phyloP scores from a whole-genome alignment of 306 rosid genomes.

The Arachis stenosperma region DNA sequence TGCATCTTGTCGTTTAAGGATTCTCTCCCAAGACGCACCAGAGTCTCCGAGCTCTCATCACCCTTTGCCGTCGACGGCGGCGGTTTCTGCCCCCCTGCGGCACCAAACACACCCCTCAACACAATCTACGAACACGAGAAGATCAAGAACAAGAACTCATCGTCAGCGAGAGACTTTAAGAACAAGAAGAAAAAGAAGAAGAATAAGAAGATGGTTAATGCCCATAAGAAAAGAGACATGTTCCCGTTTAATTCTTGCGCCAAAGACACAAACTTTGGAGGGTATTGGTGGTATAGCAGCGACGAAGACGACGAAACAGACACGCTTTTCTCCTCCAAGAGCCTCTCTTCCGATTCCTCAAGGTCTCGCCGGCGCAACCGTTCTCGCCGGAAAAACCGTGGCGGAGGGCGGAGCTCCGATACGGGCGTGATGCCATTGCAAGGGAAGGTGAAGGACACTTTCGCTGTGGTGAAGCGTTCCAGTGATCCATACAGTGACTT shows the following conservation, averaged over 20 bases:
- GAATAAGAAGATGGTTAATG: constrained; percentile 46
- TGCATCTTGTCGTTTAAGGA: constrained; percentile 48
- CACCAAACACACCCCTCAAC: constrained; percentile 51
- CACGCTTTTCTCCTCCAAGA: constrained; percentile 77
- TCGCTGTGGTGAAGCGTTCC: constrained; percentile 94
- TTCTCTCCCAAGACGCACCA: constrained; percentile 55
- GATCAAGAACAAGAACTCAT: not conserved
- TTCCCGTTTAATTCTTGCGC: constrained; percentile 56
- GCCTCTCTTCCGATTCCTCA: constrained; percentile 80
- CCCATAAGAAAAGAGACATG: constrained; percentile 49
- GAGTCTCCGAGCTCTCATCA: constrained; percentile 49
- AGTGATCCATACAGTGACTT: constrained; percentile 92
- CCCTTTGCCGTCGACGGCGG: constrained; percentile 41
- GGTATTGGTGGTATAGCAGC: constrained; percentile 79
- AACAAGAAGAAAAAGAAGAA: constrained; percentile 33
- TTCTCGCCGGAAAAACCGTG: constrained; percentile 37
- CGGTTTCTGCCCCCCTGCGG: constrained; percentile 50
- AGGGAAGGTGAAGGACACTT: constrained; percentile 83
- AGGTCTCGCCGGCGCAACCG: constrained; percentile 45
- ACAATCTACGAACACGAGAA: constrained; percentile 42
- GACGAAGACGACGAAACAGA: constrained; percentile 80
- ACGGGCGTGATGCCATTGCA: constrained; percentile 59
- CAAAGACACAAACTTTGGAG: constrained; percentile 53
- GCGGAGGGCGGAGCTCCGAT: constrained; percentile 47
- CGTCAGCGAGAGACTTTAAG: constrained; percentile 22